These are phyloP conservation scores for Globisporangium megalacanthum DNA, from an alignment of 352 stramenopile genomes.

Conservation along the genomic window DNA sequence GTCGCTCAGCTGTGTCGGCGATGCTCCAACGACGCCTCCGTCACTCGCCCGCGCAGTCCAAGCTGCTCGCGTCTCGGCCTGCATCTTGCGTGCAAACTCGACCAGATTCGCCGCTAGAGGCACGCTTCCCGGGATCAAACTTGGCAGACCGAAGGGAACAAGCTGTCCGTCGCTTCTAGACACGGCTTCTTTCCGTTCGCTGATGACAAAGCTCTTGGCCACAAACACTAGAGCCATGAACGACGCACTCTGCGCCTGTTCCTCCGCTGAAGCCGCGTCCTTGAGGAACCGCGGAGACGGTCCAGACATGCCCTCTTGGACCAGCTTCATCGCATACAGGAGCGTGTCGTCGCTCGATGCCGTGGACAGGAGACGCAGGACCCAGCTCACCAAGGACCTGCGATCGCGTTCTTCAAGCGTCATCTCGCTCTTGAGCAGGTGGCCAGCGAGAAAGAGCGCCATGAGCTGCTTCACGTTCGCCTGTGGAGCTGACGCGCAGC, in stretches of 20 bases:
- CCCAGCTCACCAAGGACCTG: slow-evolving; percentile 56
- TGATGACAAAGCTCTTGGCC: slow-evolving; percentile 34
- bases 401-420: slow-evolving; percentile 51
- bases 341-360: slow-evolving; percentile 55
- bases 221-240: slow-evolving; percentile 40
- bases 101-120: slow-evolving; percentile 26
- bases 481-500: slow-evolving; percentile 14
- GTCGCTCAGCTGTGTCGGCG: slow-evolving; percentile 2
- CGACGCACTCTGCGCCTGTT: slow-evolving; percentile 8
- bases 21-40: not conserved
- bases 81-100: slow-evolving; percentile 39
- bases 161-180: slow-evolving; percentile 9
- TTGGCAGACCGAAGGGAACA: slow-evolving; percentile 20
- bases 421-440: slow-evolving; percentile 53
- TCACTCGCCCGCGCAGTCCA: not conserved
- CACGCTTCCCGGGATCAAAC: not conserved
- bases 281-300: slow-evolving; percentile 5
- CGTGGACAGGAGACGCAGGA: slow-evolving; percentile 61
- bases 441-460: slow-evolving; percentile 65
- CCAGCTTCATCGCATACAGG: slow-evolving; percentile 54
- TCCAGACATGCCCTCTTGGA: slow-evolving; percentile 39
- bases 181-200: slow-evolving; percentile 11
- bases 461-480: slow-evolving; percentile 72
- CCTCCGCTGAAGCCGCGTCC: slow-evolving; percentile 6
- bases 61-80: slow-evolving; percentile 14